Evolutionary conservation across 805 yeast genomes (phyloP), one percentile per base, ranked within the genome.

Genomic region (Candida sithepensis): DNA sequence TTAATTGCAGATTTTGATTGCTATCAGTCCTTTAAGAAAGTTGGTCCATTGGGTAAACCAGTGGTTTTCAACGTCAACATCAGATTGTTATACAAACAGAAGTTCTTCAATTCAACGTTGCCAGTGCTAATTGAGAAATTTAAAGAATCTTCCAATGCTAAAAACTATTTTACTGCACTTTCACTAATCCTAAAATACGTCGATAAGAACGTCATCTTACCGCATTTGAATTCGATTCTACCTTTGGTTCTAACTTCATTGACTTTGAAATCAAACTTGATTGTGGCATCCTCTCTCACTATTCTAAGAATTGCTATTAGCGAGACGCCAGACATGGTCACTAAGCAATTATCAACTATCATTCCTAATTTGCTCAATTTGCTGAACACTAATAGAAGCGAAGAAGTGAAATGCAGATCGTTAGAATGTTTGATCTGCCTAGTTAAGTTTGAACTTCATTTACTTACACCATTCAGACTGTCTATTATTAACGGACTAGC

Each of bases 11-110:
- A 88, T 55, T 73, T 86, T 43, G 77, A 79, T 16, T 68, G 85
- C 5, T 78, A 85, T 46, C 68, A 73, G 41, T 81, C 69, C 6
- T 74, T 74, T 23, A 69, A 69, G 36, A 58, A 50, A 43, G 43
- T 45, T 3, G 63, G 63, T n/a, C 41, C 56, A 6, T 43, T 57
- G 39, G 55, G 56, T 5, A 62, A 59, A 40, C 47, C 54, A 3
- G 47, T 46, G n/a, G 77, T 75, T 1, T 63, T 63, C 51, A 81
- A 81, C 52, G 73, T 85, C 46, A 79, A 82, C 49, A 77, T 85
- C 18, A 77, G 86, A 49, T 64, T 78, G 40, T 71, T 94, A 21
- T 88, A 85, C 73, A 89, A 89, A 61, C 99, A 94, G 60, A 82
- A 82, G 53, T 73, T 88, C 22, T 88, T 89, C 61, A 79, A 80